Evolutionary conservation across 192 early-diverging fungal genomes (phyloP).

Genomic region (Linnemannia exigua): DNA sequence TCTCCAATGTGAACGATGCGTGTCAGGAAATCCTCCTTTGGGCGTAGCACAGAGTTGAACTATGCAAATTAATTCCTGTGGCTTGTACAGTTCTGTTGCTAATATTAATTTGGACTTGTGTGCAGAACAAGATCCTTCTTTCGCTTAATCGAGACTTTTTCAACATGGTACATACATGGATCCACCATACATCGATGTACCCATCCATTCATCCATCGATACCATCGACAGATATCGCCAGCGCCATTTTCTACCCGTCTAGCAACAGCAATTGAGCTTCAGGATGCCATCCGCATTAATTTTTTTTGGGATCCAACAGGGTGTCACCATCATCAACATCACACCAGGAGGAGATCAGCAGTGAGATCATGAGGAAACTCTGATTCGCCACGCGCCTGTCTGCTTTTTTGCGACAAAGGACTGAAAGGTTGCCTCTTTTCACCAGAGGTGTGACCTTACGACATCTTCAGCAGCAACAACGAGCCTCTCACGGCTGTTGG

Average conservation of each 20-base stretch:
- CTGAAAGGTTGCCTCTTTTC: neutral
- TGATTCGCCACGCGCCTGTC: neutral
- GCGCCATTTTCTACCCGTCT: neutral
- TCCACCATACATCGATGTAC: neutral
- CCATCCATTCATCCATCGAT: conserved; percentile 4
- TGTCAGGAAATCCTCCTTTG: too few species aligned
- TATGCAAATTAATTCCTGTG: neutral
- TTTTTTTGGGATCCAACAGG: neutral
- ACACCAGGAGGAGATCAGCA: neutral
- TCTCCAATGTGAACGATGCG: too few species aligned
- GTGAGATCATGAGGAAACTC: neutral
- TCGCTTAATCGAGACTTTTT: conserved; percentile 28
- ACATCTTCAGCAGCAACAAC: neutral
- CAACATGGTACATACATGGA: conserved; percentile 38
- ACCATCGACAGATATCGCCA: neutral
- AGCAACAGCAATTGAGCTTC: neutral
- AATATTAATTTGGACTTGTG: neutral
- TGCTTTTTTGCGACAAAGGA: neutral
- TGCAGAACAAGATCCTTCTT: conserved; percentile 19
- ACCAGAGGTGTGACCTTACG: neutral
- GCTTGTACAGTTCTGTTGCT: neutral
- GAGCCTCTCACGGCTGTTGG: too few species aligned
- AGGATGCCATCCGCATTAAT: neutral
- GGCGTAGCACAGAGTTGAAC: neutral
- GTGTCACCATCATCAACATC: neutral